Base-by-base conservation (phyloP, 1,284 basidiomycete species). In the Anthracocystis panici-leucophaei region DNA sequence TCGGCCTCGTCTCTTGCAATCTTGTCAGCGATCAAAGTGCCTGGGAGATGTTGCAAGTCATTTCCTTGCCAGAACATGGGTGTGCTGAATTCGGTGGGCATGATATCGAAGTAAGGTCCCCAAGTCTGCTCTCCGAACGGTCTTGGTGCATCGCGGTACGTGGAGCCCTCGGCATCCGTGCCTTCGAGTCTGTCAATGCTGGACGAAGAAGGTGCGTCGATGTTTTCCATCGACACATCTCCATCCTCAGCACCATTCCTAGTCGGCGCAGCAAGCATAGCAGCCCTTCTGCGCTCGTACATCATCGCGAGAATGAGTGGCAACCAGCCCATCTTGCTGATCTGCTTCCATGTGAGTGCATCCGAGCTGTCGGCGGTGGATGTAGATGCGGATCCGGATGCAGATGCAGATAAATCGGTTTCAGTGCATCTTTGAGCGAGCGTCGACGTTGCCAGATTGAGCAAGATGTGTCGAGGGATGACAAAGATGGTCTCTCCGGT, bases 261-360 rank as follows among this genome's bases (percentile, higher is more conserved):
- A 3, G 49, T n/a, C 1, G 60, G n/a, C 5, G 49, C 2, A 6
- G 48, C 23, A 25, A 55, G 45, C 12, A 9, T 27, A 5, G 62
- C 52, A 3, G 78, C 67, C 20, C 81, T 66, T 44, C 81, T 72
- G 55, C 90, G 89, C 85, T 97, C 96, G 91, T 92, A 97, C 92
- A 98, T 94, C 91, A 98, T 92, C 74, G 91, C 93, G 23, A 97
- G 87, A 65, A 98, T 97, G 44, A 98, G 87, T 1, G 92, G 92
- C 1, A 89, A 87, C 95, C 95, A 98, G 1, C 94, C 93, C 57
- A 89, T 56, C 51, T 65, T 60, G 54, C 60, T 74, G 27, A 84
- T 61, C 48, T 62, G 38, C 1, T 58, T 50, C 74, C 80, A 80
- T 11, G 63, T 27, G 18, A 44, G 46, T 5, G 49, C 49, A 11